Conservation (phyloP, 2,329 filamentous ascomycete species). For the Botryotinia globosa region DNA sequence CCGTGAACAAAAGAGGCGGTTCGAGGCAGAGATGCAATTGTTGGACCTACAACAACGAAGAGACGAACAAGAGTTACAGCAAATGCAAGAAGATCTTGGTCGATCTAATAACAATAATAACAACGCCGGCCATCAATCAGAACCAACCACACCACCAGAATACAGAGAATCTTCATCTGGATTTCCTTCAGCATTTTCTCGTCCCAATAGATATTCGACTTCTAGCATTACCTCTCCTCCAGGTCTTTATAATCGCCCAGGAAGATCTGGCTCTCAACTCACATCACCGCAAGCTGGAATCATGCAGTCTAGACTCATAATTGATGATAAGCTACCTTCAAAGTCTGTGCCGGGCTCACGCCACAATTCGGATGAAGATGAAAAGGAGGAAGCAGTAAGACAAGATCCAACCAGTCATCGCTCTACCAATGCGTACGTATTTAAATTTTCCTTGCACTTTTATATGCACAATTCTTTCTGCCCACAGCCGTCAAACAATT, state of each 20-base stretch:
- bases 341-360: conserved; percentile 84
- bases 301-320: conserved; percentile 56
- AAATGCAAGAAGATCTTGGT: conserved; percentile 77
- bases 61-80: conserved; percentile 79
- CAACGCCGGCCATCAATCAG: conserved; percentile 70
- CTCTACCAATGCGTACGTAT: conserved; percentile 74
- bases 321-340: conserved; percentile 68
- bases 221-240: conserved; percentile 83
- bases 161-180: conserved; percentile 70
- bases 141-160: conserved; percentile 94
- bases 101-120: conserved; percentile 48
- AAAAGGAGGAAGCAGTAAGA: conserved; percentile 73
- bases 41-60: conserved; percentile 80
- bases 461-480: not conserved
- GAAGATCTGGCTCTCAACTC: conserved; percentile 74
- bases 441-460: not conserved
- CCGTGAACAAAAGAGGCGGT: conserved; percentile 81
- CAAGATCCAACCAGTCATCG: conserved; percentile 69
- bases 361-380: conserved; percentile 87
- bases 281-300: conserved; percentile 71
- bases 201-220: conserved; percentile 84
- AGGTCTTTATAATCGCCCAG: conserved; percentile 69
- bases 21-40: conserved; percentile 89
- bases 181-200: conserved; percentile 76
- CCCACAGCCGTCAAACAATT: not conserved